Evolutionary conservation across 1,139 yeast genomes (phyloP), one percentile per base, ranked within the genome.

Genomic region (Saccharomyces hybrid): DNA sequence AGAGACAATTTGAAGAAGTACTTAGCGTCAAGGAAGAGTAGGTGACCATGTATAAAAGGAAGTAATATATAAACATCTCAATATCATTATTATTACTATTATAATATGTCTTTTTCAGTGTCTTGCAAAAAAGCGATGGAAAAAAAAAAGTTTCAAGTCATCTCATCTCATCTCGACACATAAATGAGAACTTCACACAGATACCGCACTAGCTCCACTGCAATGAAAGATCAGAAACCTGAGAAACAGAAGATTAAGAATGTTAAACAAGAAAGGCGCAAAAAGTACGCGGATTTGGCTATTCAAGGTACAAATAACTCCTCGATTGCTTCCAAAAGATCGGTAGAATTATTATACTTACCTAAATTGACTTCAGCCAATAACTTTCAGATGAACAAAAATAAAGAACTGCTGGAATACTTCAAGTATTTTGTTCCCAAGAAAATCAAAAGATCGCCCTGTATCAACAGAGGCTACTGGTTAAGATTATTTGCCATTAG

Each of bases 401-500:
- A 54, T 32, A 65, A 55, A 68, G 70, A 19, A 42, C 53, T 2
- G 46, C 49, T 3, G 26, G 82, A 79, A 63, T 84, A 82, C 71
- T 86, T 87, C 66, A 77, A 82, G 56, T 74, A 77, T 59, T 88
- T 88, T 71, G 95, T 88, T 0, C 80, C 81, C 27, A 82, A 82
- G 5, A 81, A 82, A 60, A 56, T 61, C 3, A 74, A 93, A 65
- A 73, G 95, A 56, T 83, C 93, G 0, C 95, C 96, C 0, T 85
- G 88, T 11, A 86, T 88, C 48, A 88, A 88, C 62, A 71, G 95
- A 62, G 96, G 95, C 0, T 88, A 88, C 67, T 88, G 95, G 91
- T 76, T 86, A 26, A 74, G 96, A 56, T 83, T 88, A 83, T 84
- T 84, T 63, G 82, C 89, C 6, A 83, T 88, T 55, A 77, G 82